Evolutionary conservation across 2,329 filamentous ascomycete species (phyloP).

Genomic region (Botrytis aclada): DNA sequence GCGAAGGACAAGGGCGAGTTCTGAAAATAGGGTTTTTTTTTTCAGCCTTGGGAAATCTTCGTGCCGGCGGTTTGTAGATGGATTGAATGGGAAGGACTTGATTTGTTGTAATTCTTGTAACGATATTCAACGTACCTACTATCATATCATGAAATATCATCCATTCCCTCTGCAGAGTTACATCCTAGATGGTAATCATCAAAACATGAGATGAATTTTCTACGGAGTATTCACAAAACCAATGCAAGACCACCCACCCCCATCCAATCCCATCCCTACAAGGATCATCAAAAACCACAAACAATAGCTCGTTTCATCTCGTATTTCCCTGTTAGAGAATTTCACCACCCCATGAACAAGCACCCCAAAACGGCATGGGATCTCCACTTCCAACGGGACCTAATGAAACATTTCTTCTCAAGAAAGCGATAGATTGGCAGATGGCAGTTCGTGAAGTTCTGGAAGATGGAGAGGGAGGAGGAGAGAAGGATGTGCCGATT

Average conservation of each 20-base stretch:
- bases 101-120: neutral
- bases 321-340: neutral
- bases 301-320: constrained; percentile 5
- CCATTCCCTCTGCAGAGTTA: too few species aligned
- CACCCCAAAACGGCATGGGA: neutral
- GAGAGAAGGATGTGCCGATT: neutral
- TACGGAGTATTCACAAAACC: neutral
- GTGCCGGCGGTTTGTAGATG: neutral
- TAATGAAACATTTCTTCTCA: neutral
- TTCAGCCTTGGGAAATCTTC: neutral
- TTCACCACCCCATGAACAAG: neutral
- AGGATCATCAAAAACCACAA: neutral
- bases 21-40: neutral
- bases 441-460: neutral
- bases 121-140: too few species aligned
- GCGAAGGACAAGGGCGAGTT: neutral
- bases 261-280: neutral
- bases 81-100: neutral
- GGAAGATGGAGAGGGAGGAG: neutral
- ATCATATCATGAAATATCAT: neutral
- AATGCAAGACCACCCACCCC: neutral
- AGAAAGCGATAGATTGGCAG: neutral
- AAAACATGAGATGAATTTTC: neutral
- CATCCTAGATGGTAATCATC: too few species aligned
- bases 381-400: neutral